Base-by-base conservation (phyloP, 805 yeast genomes). In the Lipomyces yamanashiensis region DNA sequence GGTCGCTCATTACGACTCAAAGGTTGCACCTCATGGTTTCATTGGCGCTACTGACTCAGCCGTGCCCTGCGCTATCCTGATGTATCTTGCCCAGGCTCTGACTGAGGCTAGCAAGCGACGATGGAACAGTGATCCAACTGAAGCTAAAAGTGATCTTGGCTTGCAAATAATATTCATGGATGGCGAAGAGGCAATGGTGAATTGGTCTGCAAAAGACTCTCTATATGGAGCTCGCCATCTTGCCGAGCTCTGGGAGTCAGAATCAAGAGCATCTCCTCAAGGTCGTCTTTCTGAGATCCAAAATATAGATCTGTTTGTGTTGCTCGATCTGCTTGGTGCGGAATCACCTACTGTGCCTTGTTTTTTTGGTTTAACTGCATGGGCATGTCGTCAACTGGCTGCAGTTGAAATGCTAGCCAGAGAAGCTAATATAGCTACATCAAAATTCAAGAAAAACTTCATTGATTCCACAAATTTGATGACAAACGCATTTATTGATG, bases 11-110 rank as follows among this genome's bases (percentile, higher is more conserved):
- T 85, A 83, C 67, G 88, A 85, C 70, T 78, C 86, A 0, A 80
- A 81, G 66, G 58, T 74, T 9, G 71, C 71, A 7, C 86, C 87
- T 1, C 75, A 74, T n/a, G 87, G 86, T 6, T 84, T 85, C 61
- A 73, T 84, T 39, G 88, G 88, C 7, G 88, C 87, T 0, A 82
- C 78, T 36, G 88, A 85, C 69, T 81, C 86, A 60, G 87, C 86
- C 2, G 84, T 80, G 0, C 83, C 88, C 0, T 84, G 87, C 71
- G 84, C 84, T 0, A 74, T 85, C 21, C 67, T 85, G 45, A 65
- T 85, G 64, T 82, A 81, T 64, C 67, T 81, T 1, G 81, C 85
- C 6, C 71, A 75, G 52, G 72, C 68, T 1, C 45, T 60, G 28
- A 73, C 64, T 48, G 66, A 55, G n/a, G 67, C 71, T 34, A 61